Conservation (phyloP, 805 yeast genomes). For the Kuraishia piskuri region DNA sequence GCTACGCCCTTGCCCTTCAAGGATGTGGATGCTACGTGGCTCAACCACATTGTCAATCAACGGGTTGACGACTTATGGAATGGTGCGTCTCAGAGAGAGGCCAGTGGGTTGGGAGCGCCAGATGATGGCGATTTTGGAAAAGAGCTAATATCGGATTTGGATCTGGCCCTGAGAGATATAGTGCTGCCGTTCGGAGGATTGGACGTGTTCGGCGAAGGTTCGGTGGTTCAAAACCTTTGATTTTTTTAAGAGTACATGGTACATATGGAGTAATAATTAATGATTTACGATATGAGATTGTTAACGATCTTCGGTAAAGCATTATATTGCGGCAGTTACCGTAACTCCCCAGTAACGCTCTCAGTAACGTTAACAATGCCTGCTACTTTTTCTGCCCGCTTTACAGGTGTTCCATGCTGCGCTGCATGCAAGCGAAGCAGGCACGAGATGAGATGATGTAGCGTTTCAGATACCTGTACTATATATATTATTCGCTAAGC, state of each 20-base stretch:
- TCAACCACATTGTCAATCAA: background rate
- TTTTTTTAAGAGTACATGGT: background rate
- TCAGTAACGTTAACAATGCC: too few species aligned
- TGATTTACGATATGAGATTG: background rate
- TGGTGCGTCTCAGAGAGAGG: background rate
- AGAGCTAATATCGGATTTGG: background rate
- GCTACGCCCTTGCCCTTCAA: background rate
- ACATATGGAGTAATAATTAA: too few species aligned
- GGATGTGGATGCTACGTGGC: background rate
- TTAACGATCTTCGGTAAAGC: too few species aligned
- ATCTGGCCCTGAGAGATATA: background rate
- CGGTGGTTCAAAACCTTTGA: background rate
- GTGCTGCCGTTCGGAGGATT: background rate
- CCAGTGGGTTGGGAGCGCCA: background rate
- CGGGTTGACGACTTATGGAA: background rate
- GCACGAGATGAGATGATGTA: background rate
- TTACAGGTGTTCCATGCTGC: background rate
- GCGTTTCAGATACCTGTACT: background rate
- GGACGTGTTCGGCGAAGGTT: background rate
- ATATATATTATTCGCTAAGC: background rate
- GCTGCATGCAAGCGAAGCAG: background rate
- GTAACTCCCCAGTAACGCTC: too few species aligned
- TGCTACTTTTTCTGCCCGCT: too few species aligned
- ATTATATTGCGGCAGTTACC: too few species aligned
- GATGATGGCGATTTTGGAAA: background rate